A percentile compares a stretch with the other conserved stretches of the same genome.
These are phyloP conservation scores for Sphaerostilbella broomeana DNA, from an alignment of 2,329 filamentous ascomycete genomes.

Conservation along the genomic window DNA sequence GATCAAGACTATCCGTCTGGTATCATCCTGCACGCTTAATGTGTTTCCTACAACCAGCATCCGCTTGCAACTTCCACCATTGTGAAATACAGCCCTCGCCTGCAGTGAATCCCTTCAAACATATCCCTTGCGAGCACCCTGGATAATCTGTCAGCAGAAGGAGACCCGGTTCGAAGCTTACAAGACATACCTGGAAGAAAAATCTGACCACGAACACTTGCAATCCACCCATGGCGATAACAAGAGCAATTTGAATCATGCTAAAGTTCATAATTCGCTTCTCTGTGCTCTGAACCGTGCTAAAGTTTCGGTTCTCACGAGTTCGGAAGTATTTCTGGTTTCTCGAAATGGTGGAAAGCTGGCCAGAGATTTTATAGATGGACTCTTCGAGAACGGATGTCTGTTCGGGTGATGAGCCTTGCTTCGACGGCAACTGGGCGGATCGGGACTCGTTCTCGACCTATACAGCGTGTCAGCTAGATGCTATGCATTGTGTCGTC, in stretches of 20 bases:
- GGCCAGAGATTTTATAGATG: constrained; percentile 87
- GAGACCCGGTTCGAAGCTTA: background rate
- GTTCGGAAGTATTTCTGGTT: constrained; percentile 99
- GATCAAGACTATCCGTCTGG: constrained; percentile 9
- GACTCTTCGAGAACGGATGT: constrained; percentile 85
- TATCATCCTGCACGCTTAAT: constrained; percentile 22
- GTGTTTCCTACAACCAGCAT: constrained; percentile 22
- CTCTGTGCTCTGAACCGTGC: constrained; percentile 94
- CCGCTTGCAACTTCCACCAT: constrained; percentile 26
- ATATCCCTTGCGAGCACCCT: constrained; percentile 64
- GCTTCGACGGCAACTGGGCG: constrained; percentile 75
- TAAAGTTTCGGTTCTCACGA: constrained; percentile 97
- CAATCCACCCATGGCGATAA: constrained; percentile 89
- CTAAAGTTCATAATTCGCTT: constrained; percentile 95
- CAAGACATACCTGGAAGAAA: constrained; percentile 77
- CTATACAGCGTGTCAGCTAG: constrained; percentile 36
- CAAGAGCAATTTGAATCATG: constrained; percentile 83
- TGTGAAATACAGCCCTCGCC: constrained; percentile 22
- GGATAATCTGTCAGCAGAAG: no score
- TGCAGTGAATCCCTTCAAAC: constrained; percentile 41
- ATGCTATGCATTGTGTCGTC: background rate
- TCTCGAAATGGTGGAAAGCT: constrained; percentile 86
- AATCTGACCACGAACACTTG: constrained; percentile 97
- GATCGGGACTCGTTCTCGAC: constrained; percentile 81
- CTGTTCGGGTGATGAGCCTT: constrained; percentile 82